phyloP scores from a whole-genome alignment of 495 filamentous ascomycete species.

The Hypomontagnella submonticulosa region DNA sequence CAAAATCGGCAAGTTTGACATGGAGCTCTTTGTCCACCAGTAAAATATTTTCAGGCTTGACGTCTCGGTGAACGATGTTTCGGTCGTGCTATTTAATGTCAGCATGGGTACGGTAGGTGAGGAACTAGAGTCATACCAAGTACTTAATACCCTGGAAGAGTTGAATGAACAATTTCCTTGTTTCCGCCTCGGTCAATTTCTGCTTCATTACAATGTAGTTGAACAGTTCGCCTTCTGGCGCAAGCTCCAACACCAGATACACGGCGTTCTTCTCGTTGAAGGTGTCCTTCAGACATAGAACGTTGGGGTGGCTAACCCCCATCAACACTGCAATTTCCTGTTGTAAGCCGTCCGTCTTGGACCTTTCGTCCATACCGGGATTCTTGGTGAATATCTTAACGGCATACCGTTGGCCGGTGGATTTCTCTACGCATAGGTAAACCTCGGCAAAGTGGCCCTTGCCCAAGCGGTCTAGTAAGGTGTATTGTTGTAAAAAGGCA shows the following conservation, averaged over 20 bases:
- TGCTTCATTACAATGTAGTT: constrained; percentile 89
- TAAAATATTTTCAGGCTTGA: constrained; percentile 98
- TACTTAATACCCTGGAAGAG: constrained; percentile 95
- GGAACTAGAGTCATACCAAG: constrained; percentile 69
- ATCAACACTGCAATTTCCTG: constrained; percentile 97
- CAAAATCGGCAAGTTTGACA: constrained; percentile 97
- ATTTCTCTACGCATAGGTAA: constrained; percentile 87
- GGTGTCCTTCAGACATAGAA: constrained; percentile 93
- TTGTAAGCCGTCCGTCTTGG: constrained; percentile 84
- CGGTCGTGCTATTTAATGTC: constrained; percentile 84
- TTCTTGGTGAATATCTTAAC: constrained; percentile 94
- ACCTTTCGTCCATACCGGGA: constrained; percentile 78
- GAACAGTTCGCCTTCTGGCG: constrained; percentile 93
- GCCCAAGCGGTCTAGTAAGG: constrained; percentile 84
- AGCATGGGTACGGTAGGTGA: constrained; percentile 42
- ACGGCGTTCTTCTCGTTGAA: constrained; percentile 93
- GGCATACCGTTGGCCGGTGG: constrained; percentile 83
- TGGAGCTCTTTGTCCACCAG: constrained; percentile 82
- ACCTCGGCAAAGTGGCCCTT: constrained; percentile 98
- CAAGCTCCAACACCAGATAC: constrained; percentile 92
- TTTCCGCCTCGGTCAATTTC: constrained; percentile 85
- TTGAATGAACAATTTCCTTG: constrained; percentile 88
- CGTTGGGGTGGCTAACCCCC: constrained; percentile 94
- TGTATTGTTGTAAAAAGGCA: constrained; percentile 87
- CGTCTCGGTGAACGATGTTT: constrained; percentile 96